Percentiles rank a stretch among this genome's conserved stretches.
phyloP scores from a whole-genome alignment of 2,329 filamentous ascomycete species.

The Pseudocercospora cruenta region DNA sequence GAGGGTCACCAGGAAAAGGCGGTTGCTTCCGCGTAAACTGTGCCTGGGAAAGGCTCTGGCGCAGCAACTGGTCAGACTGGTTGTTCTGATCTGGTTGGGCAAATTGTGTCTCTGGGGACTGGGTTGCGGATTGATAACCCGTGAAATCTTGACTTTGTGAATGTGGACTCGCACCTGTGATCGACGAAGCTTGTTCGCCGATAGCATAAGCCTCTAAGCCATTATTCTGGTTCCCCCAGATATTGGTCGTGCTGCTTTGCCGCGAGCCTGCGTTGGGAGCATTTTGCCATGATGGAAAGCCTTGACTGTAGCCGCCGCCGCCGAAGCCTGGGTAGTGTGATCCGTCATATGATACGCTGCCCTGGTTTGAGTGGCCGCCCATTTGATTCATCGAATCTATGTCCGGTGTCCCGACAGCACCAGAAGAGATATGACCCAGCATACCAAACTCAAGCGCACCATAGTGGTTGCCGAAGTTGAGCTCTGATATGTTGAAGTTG shows the following conservation, averaged over 20 bases:
- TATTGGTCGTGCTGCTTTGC: conserved; percentile 48
- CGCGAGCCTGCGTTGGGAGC: conserved; percentile 44
- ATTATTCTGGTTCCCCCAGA: conserved; percentile 48
- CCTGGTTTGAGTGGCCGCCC: conserved; percentile 31
- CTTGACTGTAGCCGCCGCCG: conserved; percentile 28
- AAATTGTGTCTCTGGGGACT: conserved; percentile 38
- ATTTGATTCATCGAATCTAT: conserved; percentile 38
- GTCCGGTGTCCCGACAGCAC: conserved; percentile 55
- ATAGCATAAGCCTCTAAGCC: conserved; percentile 61
- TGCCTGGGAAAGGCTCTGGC: conserved; percentile 39
- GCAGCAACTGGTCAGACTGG: conserved; percentile 34
- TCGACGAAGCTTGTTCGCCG: conserved; percentile 59
- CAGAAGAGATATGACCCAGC: conserved; percentile 94
- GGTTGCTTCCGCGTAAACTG: conserved; percentile 34
- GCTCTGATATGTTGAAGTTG: conserved; percentile 91
- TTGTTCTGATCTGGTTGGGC: conserved; percentile 37
- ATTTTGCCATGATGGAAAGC: conserved; percentile 37
- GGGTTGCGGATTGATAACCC: conserved; percentile 40
- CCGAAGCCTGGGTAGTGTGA: conserved; percentile 10
- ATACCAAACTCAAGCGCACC: conserved; percentile 95
- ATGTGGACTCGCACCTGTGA: conserved; percentile 62
- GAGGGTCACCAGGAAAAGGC: conserved; percentile 36
- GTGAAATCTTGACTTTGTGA: conserved; percentile 56
- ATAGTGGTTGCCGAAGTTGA: conserved; percentile 96
- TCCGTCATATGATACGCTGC: conserved; percentile 36